Evolutionary conservation across 139 green algal species (phyloP), one percentile per base, ranked within the genome.

Genomic region (Nannochloris sp.): DNA sequence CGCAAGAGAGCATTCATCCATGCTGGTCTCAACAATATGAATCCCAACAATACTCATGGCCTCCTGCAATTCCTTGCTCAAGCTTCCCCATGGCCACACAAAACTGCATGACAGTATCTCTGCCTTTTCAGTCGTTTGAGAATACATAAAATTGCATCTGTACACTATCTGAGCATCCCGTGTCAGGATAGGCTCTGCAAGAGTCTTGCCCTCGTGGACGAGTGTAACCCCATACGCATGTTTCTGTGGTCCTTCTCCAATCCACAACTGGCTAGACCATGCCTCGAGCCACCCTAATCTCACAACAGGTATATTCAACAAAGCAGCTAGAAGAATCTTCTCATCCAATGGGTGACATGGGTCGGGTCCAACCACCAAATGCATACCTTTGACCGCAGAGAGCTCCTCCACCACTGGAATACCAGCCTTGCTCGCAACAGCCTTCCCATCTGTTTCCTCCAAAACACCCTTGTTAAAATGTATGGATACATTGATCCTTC

Each of bases 11-110:
- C 33, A 40, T 9, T 40, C 33, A 0, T 40, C 33, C 33, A 40
- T 40, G 33, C 6, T 40, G 33, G 33, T 40, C 33, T 40, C 33
- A 40, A 40, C 8, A 40, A 40, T 6, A 40, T 12, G 33, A 40
- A 40, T 40, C 33, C 33, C 33, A 40, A 40, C 33, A 40, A 40
- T 40, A 40, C 33, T 40, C 33, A 40, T 40, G 33, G 33, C 33
- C 33, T 40, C 33, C 1, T 11, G 33, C 33, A 40, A 2, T 8
- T 40, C 33, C 6, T 40, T 40, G 33, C 33, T 40, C 33, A 40
- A 40, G 33, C n/a, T 23, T 53, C n/a, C 46, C 46, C 46, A 53
- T 28, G 46, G 46, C 46, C 46, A 53, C 12, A 53, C 46, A 53
- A 53, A 53, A 20, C 17, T 53, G 11, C 33, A 40, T 12, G 33